Conservation (phyloP, 1,284 basidiomycete species). For the Trametes versicolor region DNA sequence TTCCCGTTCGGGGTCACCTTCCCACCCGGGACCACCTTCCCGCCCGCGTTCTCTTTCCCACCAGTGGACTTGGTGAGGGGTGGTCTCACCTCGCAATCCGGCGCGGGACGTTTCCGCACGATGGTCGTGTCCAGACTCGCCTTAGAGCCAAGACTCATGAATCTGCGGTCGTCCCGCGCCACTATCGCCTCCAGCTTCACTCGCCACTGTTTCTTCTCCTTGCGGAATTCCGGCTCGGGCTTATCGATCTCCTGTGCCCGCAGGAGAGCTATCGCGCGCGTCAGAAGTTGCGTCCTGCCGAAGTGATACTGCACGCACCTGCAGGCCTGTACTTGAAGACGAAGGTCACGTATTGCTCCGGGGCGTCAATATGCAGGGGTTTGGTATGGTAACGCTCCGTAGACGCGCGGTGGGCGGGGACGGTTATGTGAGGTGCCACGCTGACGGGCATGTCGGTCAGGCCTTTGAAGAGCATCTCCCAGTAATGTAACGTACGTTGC, state of each 20-base stretch:
- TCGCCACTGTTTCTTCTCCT: too few species aligned
- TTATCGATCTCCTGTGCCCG: not conserved
- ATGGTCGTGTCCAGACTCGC: too few species aligned
- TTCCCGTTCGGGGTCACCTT: too few species aligned
- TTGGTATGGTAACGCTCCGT: not conserved
- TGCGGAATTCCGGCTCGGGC: too few species aligned
- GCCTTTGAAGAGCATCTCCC: not conserved
- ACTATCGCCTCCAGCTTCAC: too few species aligned
- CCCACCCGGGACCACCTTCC: too few species aligned
- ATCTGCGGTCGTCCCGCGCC: too few species aligned
- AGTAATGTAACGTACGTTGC: conserved; percentile 5
- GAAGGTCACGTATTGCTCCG: not conserved
- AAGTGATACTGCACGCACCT: not conserved
- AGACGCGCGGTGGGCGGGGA: not conserved
- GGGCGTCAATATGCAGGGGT: not conserved
- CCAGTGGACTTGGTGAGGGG: too few species aligned
- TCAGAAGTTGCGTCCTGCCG: not conserved
- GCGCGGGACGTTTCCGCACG: too few species aligned
- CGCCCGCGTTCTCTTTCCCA: too few species aligned
- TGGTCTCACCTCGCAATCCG: too few species aligned
- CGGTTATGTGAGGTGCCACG: not conserved
- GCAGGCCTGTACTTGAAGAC: not conserved
- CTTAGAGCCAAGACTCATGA: too few species aligned
- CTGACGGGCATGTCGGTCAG: not conserved
- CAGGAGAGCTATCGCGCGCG: not conserved